Percentiles rank a stretch among this genome's conserved stretches.
phyloP scores from a whole-genome alignment of 768 basidiomycete species.

The Leccinum fibrillosum region DNA sequence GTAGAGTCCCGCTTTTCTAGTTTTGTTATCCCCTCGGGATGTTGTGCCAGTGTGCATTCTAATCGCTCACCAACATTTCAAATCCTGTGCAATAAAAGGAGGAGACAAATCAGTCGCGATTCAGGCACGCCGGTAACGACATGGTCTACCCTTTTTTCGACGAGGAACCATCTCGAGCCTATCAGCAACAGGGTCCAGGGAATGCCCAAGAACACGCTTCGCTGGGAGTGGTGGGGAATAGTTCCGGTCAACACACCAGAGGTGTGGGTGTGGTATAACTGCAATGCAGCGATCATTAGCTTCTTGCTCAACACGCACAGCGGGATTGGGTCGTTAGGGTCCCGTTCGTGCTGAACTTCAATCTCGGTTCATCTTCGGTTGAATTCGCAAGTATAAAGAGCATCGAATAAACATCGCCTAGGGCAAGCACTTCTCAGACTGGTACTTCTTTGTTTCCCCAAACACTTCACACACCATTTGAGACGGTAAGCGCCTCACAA shows the following conservation, averaged over 20 bases:
- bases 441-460: neutral
- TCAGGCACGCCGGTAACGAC: neutral
- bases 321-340: conserved; percentile 36
- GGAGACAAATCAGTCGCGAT: neutral
- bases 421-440: neutral
- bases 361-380: neutral
- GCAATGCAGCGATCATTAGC: conserved; percentile 76
- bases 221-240: conserved; percentile 90
- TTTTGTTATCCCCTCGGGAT: too few relatives aligned
- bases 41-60: too few relatives aligned
- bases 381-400: neutral
- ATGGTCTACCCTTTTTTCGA: too few relatives aligned
- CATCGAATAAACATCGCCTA: neutral
- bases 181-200: conserved; percentile 67
- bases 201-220: conserved; percentile 91
- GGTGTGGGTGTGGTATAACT: conserved; percentile 71
- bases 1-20: too few relatives aligned
- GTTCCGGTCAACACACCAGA: conserved; percentile 88
- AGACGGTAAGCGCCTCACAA: neutral
- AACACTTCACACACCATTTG: neutral
- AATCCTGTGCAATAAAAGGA: conserved; percentile 11
- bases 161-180: conserved; percentile 72
- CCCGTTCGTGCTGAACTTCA: neutral
- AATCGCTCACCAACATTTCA: too few relatives aligned
- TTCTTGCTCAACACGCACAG: conserved; percentile 72